These are phyloP conservation scores for Lichenothelia convexa DNA, from an alignment of 495 filamentous ascomycete genomes.

Conservation along the genomic window DNA sequence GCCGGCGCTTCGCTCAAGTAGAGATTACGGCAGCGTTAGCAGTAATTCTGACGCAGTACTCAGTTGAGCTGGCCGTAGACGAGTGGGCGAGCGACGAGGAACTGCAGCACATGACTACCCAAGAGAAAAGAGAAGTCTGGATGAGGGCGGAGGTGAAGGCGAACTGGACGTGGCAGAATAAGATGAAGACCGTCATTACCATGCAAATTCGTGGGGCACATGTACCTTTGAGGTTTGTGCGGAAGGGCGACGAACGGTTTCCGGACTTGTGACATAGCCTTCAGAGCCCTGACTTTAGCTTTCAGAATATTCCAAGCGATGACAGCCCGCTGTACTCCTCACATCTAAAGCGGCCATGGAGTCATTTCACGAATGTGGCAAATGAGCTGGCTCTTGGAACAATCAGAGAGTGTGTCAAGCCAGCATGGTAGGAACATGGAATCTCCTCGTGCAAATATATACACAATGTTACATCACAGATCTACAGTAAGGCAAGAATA, in stretches of 20 bases:
- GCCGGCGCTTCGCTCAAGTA: constrained; percentile 56
- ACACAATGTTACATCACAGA: no score
- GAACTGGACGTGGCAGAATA: constrained; percentile 24
- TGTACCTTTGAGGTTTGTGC: constrained; percentile 43
- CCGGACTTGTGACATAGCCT: constrained; percentile 13
- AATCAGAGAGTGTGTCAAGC: no score
- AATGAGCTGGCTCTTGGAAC: no score
- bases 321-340: no score
- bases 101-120: constrained; percentile 30
- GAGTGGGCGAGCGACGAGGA: constrained; percentile 42
- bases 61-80: constrained; percentile 45
- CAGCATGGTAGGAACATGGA: no score
- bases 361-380: no score
- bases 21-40: constrained; percentile 52
- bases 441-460: no score
- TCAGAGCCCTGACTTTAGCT: no score
- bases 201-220: constrained; percentile 38
- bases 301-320: no score
- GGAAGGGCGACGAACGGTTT: constrained; percentile 44
- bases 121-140: constrained; percentile 32
- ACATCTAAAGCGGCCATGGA: no score
- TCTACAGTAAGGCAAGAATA: no score
- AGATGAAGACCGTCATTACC: constrained; percentile 36
- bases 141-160: constrained; percentile 31
- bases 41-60: constrained; percentile 42